Evolutionary conservation across 805 yeast genomes (phyloP).

Genomic region (Hanseniaspora meyeri): DNA sequence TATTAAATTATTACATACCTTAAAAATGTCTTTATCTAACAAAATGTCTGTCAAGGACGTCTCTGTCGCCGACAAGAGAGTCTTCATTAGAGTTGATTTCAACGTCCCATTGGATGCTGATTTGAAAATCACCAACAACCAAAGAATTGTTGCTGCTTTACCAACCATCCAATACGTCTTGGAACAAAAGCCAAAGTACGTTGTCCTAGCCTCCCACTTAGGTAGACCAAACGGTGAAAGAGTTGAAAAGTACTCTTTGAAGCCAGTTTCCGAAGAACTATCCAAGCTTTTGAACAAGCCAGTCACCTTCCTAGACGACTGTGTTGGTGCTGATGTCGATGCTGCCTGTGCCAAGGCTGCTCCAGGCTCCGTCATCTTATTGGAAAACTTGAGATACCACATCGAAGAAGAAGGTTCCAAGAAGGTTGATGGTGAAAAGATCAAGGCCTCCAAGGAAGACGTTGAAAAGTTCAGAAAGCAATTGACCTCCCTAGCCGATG

Average conservation of each 20-base stretch:
- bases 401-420: conserved; percentile 92
- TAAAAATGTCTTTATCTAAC: conserved; percentile 76
- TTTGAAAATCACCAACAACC: conserved; percentile 94
- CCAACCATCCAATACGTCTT: conserved; percentile 95
- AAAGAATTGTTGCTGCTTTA: conserved; percentile 97
- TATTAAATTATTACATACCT: not conserved
- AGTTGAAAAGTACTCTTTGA: conserved; percentile 73
- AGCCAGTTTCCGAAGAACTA: conserved; percentile 88
- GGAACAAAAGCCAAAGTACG: conserved; percentile 81
- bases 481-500: conserved; percentile 88
- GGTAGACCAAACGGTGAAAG: conserved; percentile 98
- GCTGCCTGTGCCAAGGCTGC: conserved; percentile 59
- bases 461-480: conserved; percentile 81
- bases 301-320: conserved; percentile 76
- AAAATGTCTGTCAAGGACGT: conserved; percentile 90
- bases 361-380: conserved; percentile 71
- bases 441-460: conserved; percentile 76
- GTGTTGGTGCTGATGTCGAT: conserved; percentile 88
- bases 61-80: conserved; percentile 79
- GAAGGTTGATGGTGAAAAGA: conserved; percentile 84
- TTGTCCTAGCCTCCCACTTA: conserved; percentile 89
- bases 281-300: conserved; percentile 57
- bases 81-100: conserved; percentile 96
- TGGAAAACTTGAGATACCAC: conserved; percentile 98
- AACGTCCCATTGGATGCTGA: conserved; percentile 86